These are phyloP conservation scores for Diaporthe sp. DNA, from an alignment of 2,329 filamentous ascomycete species.

Conservation along the genomic window DNA sequence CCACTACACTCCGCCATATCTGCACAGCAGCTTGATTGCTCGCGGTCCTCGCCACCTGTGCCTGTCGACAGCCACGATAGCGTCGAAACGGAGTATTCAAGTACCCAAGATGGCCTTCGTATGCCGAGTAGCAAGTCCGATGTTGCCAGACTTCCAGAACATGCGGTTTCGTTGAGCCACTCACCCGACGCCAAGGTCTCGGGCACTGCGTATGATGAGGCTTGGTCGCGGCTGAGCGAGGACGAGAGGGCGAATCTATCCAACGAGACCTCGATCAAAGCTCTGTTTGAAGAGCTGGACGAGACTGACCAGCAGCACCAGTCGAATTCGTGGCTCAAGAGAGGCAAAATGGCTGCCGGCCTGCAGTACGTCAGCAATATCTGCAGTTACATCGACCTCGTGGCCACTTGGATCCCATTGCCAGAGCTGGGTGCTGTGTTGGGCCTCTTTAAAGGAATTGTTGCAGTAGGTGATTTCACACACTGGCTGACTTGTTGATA, in stretches of 20 bases:
- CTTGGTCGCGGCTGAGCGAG: neutral
- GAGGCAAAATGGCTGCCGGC: slow-evolving; percentile 10
- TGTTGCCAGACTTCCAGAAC: neutral
- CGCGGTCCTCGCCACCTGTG: neutral
- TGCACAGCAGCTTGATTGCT: neutral
- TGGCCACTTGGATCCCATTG: neutral
- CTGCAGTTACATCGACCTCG: neutral
- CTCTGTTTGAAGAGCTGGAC: neutral
- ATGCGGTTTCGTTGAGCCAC: neutral
- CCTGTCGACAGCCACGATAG: neutral
- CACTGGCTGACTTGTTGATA: too few species aligned
- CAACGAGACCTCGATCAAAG: neutral
- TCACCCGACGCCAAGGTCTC: neutral
- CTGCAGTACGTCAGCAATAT: slow-evolving; percentile 11
- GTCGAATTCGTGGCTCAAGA: slow-evolving; percentile 8
- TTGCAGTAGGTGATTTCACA: neutral
- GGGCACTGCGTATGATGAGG: neutral
- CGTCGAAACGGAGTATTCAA: neutral
- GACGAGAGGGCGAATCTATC: neutral
- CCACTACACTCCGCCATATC: neutral
- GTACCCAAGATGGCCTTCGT: neutral
- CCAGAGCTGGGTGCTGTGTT: neutral
- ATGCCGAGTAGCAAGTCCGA: neutral
- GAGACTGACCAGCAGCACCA: slow-evolving; percentile 17
- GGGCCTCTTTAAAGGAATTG: neutral